phyloP scores from a whole-genome alignment of 2,329 filamentous ascomycete species.

The Tolypocladium ovalisporum region DNA sequence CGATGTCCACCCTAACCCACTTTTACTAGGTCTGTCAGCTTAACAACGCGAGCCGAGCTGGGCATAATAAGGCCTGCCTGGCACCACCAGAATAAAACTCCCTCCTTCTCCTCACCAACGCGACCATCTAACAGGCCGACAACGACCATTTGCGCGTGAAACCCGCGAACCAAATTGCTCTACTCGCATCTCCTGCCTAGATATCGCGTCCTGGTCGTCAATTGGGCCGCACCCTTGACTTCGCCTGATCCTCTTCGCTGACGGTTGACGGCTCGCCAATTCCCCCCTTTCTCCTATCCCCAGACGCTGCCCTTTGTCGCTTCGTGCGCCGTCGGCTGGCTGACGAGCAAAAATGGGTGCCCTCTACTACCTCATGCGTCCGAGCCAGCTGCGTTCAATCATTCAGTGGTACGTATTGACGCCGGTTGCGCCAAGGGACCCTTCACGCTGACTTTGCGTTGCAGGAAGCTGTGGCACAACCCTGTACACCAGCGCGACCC shows the following conservation, averaged over 20 bases:
- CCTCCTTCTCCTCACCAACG: not conserved
- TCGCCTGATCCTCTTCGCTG: not conserved
- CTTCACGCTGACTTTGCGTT: conserved; percentile 8
- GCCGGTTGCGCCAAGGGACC: not conserved
- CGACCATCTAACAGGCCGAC: not conserved
- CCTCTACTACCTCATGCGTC: conserved; percentile 66
- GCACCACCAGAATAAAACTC: not conserved
- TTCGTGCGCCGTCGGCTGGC: not conserved
- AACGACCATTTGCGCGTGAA: not conserved
- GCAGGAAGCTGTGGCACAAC: conserved; percentile 93
- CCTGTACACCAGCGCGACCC: conserved; percentile 77
- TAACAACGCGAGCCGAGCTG: too few relatives aligned
- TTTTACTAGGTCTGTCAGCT: too few relatives aligned
- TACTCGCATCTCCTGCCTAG: not conserved
- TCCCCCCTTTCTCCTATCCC: not conserved
- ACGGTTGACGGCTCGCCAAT: not conserved
- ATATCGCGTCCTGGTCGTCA: not conserved
- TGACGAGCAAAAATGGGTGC: conserved; percentile 40
- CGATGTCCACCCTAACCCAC: too few relatives aligned
- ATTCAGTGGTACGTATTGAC: conserved; percentile 68
- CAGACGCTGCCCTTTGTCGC: not conserved
- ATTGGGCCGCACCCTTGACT: not conserved
- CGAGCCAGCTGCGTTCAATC: conserved; percentile 67
- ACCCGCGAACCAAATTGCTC: not conserved
- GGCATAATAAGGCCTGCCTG: too few relatives aligned